These are phyloP conservation scores for Ampelomyces quisqualis DNA, from an alignment of 2,329 filamentous ascomycete genomes.

Conservation along the genomic window DNA sequence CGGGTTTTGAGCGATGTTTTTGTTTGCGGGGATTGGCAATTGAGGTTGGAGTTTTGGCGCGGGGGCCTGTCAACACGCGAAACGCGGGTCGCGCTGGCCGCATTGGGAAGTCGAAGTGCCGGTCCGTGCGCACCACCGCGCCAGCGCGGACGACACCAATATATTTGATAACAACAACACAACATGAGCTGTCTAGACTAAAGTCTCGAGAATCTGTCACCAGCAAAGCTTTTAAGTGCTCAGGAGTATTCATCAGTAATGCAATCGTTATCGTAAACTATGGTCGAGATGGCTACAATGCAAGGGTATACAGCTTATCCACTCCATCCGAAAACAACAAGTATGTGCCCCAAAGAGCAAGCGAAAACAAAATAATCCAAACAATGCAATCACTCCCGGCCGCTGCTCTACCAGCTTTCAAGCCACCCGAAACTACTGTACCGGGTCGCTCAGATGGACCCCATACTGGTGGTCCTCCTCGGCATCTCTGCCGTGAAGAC, in stretches of 20 bases:
- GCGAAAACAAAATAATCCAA: conserved; percentile 7
- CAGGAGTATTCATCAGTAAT: background rate
- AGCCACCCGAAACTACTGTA: conserved; percentile 5
- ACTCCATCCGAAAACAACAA: background rate
- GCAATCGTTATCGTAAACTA: background rate
- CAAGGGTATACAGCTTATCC: conserved; percentile 7
- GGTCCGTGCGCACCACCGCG: conserved; percentile 11
- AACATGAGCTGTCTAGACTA: too few relatives aligned
- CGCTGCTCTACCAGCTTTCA: too few relatives aligned
- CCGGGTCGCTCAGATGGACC: conserved; percentile 17
- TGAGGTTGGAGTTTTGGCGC: conserved; percentile 8
- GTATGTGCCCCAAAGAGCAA: conserved; percentile 2
- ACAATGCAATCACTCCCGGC: too few relatives aligned
- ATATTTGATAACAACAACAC: too few relatives aligned
- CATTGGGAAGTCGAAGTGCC: conserved; percentile 18
- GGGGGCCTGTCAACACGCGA: conserved; percentile 25
- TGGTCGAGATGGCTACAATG: conserved; percentile 4
- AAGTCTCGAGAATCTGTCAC: background rate
- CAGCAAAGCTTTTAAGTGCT: too few relatives aligned
- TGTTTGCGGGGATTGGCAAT: conserved; percentile 5
- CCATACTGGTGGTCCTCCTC: conserved; percentile 20
- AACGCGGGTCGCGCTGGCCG: conserved; percentile 24
- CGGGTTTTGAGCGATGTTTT: conserved; percentile 7
- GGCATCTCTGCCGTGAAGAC: conserved; percentile 45
- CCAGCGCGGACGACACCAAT: background rate